Conservation (phyloP, 768 basidiomycete species). For the Suillus clintonianus region DNA sequence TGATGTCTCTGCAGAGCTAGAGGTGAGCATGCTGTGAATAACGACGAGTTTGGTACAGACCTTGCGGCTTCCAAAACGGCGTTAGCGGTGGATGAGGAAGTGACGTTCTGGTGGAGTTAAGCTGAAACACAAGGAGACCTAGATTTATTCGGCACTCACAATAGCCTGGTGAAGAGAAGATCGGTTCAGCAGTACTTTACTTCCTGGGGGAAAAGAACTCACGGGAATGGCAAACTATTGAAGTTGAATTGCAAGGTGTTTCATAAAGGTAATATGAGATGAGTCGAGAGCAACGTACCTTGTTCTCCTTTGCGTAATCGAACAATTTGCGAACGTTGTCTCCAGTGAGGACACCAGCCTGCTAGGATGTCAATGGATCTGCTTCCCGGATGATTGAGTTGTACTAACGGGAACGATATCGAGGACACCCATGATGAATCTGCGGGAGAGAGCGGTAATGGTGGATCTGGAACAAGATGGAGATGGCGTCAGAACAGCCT, state of each 20-base stretch:
- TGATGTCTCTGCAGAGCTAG: conserved; percentile 69
- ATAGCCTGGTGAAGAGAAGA: conserved; percentile 54
- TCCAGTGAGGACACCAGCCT: conserved; percentile 96
- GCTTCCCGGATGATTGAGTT: background rate
- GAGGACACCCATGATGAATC: conserved; percentile 67
- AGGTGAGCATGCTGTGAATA: conserved; percentile 10
- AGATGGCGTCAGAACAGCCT: background rate
- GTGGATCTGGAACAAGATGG: conserved; percentile 6
- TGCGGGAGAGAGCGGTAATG: background rate
- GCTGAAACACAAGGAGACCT: background rate
- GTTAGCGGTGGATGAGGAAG: conserved; percentile 94
- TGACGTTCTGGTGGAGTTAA: conserved; percentile 71
- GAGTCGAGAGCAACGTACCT: conserved; percentile 51
- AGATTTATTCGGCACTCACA: conserved; percentile 47
- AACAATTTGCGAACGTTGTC: conserved; percentile 94
- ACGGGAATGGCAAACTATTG: conserved; percentile 82
- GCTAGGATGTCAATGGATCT: conserved; percentile 13
- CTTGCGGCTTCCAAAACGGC: conserved; percentile 95
- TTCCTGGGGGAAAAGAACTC: conserved; percentile 35
- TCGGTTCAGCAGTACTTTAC: background rate
- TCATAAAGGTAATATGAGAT: conserved; percentile 5
- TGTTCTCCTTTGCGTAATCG: conserved; percentile 86
- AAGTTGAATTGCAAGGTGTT: conserved; percentile 10
- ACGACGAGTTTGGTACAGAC: conserved; percentile 36
- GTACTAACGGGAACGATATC: conserved; percentile 80